Percentiles rank a stretch among this genome's conserved stretches.
phyloP scores from a whole-genome alignment of 176 grass and related monocot genomes.

The Carex cristatella region DNA sequence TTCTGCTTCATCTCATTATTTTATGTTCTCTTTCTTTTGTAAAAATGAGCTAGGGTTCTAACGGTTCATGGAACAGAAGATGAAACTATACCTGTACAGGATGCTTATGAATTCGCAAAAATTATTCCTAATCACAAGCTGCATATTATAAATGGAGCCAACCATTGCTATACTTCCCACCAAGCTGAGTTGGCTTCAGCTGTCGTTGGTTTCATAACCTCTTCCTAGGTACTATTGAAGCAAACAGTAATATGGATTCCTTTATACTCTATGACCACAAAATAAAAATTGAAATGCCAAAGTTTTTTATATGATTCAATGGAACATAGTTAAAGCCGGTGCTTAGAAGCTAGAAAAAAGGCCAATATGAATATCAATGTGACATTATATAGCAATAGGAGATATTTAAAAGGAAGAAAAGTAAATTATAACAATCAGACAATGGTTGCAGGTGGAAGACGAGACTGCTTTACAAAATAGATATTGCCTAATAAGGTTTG shows the following conservation, averaged over 20 bases:
- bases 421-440: not conserved
- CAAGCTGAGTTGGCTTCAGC: conserved; percentile 45
- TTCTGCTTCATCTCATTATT: not conserved
- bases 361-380: not conserved
- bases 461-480: not conserved
- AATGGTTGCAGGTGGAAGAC: not conserved
- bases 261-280: not conserved
- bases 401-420: not conserved
- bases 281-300: not conserved
- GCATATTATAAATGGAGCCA: conserved; percentile 63
- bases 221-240: not conserved
- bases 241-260: not conserved
- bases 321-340: not conserved
- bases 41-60: conserved; percentile 44
- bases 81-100: conserved; percentile 59
- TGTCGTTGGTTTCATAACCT: conserved; percentile 46
- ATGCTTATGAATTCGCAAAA: conserved; percentile 77
- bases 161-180: conserved; percentile 75
- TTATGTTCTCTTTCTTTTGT: not conserved
- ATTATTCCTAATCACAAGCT: conserved; percentile 71
- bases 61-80: conserved; percentile 80
- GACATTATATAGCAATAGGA: too few species aligned
- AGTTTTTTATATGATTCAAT: not conserved
- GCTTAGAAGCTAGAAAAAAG: not conserved
- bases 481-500: not conserved